Base-by-base conservation (phyloP, 2,329 filamentous ascomycete genomes). In the Paramyrothecium roridum region DNA sequence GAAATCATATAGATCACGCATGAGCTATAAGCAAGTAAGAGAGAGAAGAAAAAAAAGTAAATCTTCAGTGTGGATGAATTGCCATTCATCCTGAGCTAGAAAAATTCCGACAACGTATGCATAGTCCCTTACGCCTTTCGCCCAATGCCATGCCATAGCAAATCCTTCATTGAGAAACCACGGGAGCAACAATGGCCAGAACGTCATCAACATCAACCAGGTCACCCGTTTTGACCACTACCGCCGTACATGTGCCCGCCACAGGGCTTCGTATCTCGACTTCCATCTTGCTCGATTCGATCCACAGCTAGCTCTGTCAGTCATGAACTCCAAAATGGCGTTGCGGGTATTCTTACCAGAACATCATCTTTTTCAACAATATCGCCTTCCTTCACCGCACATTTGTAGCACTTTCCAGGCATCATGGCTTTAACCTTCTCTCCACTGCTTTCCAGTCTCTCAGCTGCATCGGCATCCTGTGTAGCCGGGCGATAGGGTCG, bases 241-340 rank as follows among this genome's bases (percentile, higher is more conserved):
- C 59, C 33, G 54, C 57, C 21, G 56, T 59, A 45, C 69, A 65
- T 34, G 16, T 63, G 3, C 70, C 70, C 19, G 49, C 53, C 0
- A 61, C 51, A 1, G 64, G 65, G 43, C 68, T 70, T n/a, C 57
- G 60, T 51, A 73, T 68, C 47, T 70, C 65, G n/a, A 73, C 58
- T 52, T 72, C 70, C 70, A 73, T 73, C 63, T 73, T 73, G 52
- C 68, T 71, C n/a, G 70, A 71, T 56, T 72, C 70, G 21, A 72
- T 61, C 58, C 60, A 72, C 16, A 67, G 52, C 64, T 68, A 37
- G 12, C n/a, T 26, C 13, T 30, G 21, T 26, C 52, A 11, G 54
- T 59, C 21, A 59, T 6, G 40, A 4, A n/a, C n/a, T 45, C 54
- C 20, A 19, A 22, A 26, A 17, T 21, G 21, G 2, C 16, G 11